These are phyloP conservation scores for Salix koriyanagi DNA, from an alignment of 345 rosid species.

Conservation along the genomic window DNA sequence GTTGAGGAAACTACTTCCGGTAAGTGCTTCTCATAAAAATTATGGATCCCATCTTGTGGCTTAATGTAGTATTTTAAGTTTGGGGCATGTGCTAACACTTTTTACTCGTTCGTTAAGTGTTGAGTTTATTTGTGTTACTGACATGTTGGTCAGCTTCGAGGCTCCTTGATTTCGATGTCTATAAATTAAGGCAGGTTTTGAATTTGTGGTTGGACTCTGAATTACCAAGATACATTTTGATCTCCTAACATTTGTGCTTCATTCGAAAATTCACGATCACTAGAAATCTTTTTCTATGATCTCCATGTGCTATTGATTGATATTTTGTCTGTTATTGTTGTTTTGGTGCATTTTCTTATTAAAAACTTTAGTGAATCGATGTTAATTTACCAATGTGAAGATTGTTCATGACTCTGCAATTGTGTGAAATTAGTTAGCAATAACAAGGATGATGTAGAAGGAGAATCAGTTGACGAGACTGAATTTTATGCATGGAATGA, in stretches of 20 bases:
- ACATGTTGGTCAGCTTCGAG: too few species aligned
- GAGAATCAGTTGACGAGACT: slow-evolving; percentile 45
- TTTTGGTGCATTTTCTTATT: neutral
- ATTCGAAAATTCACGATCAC: too few species aligned
- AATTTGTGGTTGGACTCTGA: too few species aligned
- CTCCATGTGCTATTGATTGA: neutral
- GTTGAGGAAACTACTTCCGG: slow-evolving; percentile 42
- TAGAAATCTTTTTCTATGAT: neutral
- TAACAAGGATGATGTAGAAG: slow-evolving; percentile 35
- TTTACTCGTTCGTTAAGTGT: neutral
- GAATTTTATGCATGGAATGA: slow-evolving; percentile 77
- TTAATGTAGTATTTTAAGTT: neutral
- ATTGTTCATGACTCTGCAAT: neutral
- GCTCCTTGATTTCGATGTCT: too few species aligned
- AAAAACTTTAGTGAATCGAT: neutral
- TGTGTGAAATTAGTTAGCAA: slow-evolving; percentile 23
- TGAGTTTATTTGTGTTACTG: too few species aligned
- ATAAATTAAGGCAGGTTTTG: too few species aligned
- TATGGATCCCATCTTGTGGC: neutral
- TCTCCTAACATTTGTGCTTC: neutral
- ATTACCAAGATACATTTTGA: neutral
- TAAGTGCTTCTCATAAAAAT: slow-evolving; percentile 28
- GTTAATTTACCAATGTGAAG: neutral
- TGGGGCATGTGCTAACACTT: neutral
- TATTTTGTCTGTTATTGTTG: neutral